Percentiles rank a stretch among this genome's conserved stretches.
Evolutionary conservation across 1,284 basidiomycete species (phyloP).

Genomic region (Phaffia rhodozyma): DNA sequence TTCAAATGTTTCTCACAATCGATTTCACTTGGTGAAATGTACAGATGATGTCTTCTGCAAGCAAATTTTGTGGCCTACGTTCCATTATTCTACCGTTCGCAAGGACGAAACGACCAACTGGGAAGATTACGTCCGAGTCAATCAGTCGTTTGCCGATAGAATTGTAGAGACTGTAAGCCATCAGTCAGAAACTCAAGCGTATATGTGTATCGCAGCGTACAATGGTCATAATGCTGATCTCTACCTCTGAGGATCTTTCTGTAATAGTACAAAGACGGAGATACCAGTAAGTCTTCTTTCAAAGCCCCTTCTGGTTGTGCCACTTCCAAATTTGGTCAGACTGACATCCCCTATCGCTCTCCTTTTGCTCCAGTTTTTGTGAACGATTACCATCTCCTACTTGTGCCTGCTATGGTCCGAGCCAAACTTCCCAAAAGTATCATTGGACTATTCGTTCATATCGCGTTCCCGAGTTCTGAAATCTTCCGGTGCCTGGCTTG

Average conservation of each 20-base stretch:
- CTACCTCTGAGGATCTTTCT: background rate
- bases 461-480: constrained; percentile 76
- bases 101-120: constrained; percentile 65
- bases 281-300: constrained; percentile 46
- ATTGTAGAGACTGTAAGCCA: constrained; percentile 43
- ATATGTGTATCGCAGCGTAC: too few relatives aligned
- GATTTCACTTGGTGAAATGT: constrained; percentile 43
- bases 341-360: background rate
- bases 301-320: constrained; percentile 23
- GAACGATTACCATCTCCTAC: constrained; percentile 77
- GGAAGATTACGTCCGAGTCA: constrained; percentile 67
- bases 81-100: constrained; percentile 67
- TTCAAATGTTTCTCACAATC: background rate
- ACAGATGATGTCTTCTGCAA: constrained; percentile 78
- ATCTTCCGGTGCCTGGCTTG: constrained; percentile 69
- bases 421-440: constrained; percentile 49
- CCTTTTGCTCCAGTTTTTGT: constrained; percentile 33
- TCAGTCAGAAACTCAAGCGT: too few relatives aligned
- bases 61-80: constrained; percentile 74
- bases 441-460: constrained; percentile 81
- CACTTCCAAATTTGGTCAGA: constrained; percentile 36
- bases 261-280: constrained; percentile 57
- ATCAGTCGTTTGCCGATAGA: constrained; percentile 66
- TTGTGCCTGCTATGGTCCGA: constrained; percentile 65
- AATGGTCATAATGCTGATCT: background rate